Evolutionary conservation across 176 grass and related monocot species (phyloP).

Genomic region (Oryza longistaminata): DNA sequence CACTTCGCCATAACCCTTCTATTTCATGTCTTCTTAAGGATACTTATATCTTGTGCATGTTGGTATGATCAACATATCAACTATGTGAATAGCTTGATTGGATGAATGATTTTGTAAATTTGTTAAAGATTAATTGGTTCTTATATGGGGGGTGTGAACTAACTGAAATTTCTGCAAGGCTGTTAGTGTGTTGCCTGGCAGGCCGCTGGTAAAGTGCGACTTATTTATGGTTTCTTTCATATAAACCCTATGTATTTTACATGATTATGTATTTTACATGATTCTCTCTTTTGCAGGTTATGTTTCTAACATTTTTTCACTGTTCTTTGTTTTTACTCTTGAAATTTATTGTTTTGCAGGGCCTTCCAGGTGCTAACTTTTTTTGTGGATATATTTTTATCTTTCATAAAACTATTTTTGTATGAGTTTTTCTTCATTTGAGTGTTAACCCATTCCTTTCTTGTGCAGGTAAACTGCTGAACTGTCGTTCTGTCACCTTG

Average conservation of each 20-base stretch:
- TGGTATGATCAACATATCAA: slow-evolving; percentile 7
- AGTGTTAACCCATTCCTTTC: slow-evolving; percentile 9
- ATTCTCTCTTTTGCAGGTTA: slow-evolving; percentile 48
- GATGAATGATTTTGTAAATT: slow-evolving; percentile 37
- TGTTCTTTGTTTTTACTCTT: slow-evolving; percentile 24
- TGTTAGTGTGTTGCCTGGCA: slow-evolving; percentile 45
- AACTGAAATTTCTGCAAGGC: slow-evolving; percentile 18
- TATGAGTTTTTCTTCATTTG: slow-evolving; percentile 26
- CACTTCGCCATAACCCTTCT: not conserved
- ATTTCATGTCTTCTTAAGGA: not conserved
- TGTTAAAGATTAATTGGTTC: slow-evolving; percentile 12
- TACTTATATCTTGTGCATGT: slow-evolving; percentile 25
- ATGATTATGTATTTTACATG: slow-evolving; percentile 38
- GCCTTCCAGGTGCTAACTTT: slow-evolving; percentile 45
- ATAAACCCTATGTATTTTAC: not conserved
- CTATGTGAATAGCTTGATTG: slow-evolving; percentile 15
- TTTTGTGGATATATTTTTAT: slow-evolving; percentile 39
- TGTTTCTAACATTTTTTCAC: slow-evolving; percentile 48
- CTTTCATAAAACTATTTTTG: slow-evolving; percentile 11
- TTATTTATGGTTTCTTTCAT: slow-evolving; percentile 61
- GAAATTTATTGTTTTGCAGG: slow-evolving; percentile 81
- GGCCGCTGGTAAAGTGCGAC: slow-evolving; percentile 53
- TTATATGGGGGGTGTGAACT: not conserved
- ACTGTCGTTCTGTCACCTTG: not conserved
- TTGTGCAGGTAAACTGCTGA: slow-evolving; percentile 47